phyloP scores from a whole-genome alignment of 352 stramenopile genomes.

The Thraustochytrium sp. region DNA sequence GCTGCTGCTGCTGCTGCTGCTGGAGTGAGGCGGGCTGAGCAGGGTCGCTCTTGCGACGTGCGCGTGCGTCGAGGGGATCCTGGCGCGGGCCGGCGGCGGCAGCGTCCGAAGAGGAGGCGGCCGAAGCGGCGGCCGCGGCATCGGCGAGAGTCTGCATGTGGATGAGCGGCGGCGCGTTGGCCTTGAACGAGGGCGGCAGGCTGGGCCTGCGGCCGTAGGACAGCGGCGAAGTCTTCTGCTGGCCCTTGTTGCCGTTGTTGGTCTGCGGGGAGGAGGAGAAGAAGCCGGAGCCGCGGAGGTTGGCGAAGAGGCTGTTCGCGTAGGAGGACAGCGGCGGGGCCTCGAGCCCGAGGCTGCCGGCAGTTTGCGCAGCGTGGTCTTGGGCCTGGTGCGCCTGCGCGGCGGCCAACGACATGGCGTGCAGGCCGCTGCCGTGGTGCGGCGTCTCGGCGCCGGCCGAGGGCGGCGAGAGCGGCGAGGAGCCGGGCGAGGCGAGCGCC shows the following conservation, averaged over 20 bases:
- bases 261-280: not conserved
- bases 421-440: not conserved
- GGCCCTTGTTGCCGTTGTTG: not conserved
- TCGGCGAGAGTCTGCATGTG: slow-evolving; percentile 21
- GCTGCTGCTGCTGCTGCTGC: not conserved
- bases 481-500: not conserved
- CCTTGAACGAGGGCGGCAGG: not conserved
- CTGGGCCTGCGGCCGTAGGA: not conserved
- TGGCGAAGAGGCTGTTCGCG: no score
- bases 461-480: not conserved
- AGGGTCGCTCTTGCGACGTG: not conserved
- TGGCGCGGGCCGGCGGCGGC: no score
- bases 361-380: not conserved
- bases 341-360: not conserved
- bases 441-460: not conserved
- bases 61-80: no score
- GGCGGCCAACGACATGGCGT: not conserved
- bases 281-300: no score
- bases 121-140: not conserved
- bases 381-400: not conserved
- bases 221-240: no score
- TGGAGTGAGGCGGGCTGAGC: not conserved
- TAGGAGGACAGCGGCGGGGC: no score
- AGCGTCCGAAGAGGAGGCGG: no score
- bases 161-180: not conserved